Evolutionary conservation across 2,329 filamentous ascomycete genomes (phyloP), one percentile per base, ranked within the genome.

Genomic region (Samsoniella hepiali): DNA sequence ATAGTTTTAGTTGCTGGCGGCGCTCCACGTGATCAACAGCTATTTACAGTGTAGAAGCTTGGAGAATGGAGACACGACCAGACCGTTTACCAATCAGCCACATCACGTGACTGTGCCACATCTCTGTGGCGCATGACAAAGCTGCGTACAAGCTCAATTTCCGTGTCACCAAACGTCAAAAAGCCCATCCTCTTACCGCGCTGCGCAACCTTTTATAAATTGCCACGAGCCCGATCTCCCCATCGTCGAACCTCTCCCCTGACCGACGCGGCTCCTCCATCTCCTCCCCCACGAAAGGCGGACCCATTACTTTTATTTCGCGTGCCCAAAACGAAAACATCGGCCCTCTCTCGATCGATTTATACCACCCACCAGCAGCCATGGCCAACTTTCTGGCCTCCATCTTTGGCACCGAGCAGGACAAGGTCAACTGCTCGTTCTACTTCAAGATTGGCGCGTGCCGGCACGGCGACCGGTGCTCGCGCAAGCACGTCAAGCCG

Each of bases 391-490:
- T 97, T 77, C 91, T 99, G 77, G 95, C 95, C 73, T 97, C 93
- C 76, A 99, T 99, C 81, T 99, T 99, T 84, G 95, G 95, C 74
- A 99, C 95, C 36, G 95, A 99, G 85, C 95, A 98, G 79, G 95
- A 99, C 88, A 99, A 94, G 76, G 93, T 97, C 82, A 97, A 98
- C 86, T 97, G 95, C 86, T 95, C 91, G 64, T 99, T 99, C 87
- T 99, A 99, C 88, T 80, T 80, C 66, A 99, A 99, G 83, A 99
- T 99, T 78, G 95, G 95, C 76, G 95, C 95, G 62, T 99, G 95
- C 83, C 90, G 95, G 67, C 95, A 99, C 84, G 95, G 95, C 75
- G 95, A 99, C 81, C 91, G 95, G 74, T 99, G 95, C 85, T 96
- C 91, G 66, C 89, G 95, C 72, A 99, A 99, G 79, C 95, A 99